phyloP scores from a whole-genome alignment of 306 rosid genomes.

The Trifolium dubium region DNA sequence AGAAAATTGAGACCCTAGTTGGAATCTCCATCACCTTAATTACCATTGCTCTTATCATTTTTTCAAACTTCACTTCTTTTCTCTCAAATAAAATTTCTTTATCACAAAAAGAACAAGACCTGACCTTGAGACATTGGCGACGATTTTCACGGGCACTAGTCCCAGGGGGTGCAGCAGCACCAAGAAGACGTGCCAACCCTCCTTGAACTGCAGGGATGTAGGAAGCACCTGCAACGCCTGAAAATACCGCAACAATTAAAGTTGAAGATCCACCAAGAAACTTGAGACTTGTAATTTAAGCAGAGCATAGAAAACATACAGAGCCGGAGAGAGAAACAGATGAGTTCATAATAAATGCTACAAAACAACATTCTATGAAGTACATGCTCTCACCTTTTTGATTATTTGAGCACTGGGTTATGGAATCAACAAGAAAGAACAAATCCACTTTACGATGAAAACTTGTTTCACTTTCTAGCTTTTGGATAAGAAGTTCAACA shows the following conservation, averaged over 20 bases:
- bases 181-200: constrained; percentile 92
- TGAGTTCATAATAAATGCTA: constrained; percentile 19
- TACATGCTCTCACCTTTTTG: constrained; percentile 68
- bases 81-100: constrained; percentile 24
- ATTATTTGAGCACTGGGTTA: constrained; percentile 87
- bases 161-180: constrained; percentile 97
- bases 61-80: constrained; percentile 4
- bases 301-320: background rate
- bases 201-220: constrained; percentile 93
- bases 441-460: constrained; percentile 88
- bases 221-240: constrained; percentile 97
- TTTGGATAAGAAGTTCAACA: constrained; percentile 87
- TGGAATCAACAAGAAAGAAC: constrained; percentile 95
- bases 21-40: constrained; percentile 4
- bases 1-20: background rate
- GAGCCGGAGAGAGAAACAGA: constrained; percentile 13
- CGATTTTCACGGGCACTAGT: constrained; percentile 93
- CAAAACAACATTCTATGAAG: background rate
- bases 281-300: constrained; percentile 31
- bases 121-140: constrained; percentile 97
- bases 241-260: constrained; percentile 35
- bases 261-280: constrained; percentile 29
- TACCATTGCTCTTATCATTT: constrained; percentile 10
- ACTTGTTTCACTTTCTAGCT: constrained; percentile 82
- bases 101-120: constrained; percentile 11